Evolutionary conservation across 2,329 filamentous ascomycete species (phyloP), one percentile per base, ranked within the genome.

Genomic region (Dactylellina sp.): DNA sequence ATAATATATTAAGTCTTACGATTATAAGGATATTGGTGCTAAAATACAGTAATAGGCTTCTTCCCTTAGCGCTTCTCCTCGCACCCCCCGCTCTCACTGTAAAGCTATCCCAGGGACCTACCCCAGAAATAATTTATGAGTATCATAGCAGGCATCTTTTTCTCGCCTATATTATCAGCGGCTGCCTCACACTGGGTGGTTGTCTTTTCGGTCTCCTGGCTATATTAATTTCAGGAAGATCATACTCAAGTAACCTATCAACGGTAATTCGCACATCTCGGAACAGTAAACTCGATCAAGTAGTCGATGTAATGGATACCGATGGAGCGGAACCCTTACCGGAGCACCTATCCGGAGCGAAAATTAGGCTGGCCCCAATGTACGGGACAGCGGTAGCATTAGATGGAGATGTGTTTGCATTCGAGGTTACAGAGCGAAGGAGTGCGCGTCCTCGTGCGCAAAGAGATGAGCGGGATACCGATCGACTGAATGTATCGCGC

Each of bases 241-340:
- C 65, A 22, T 71, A 60, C 42, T 71, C 65, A 4, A 71, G 46
- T 40, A 62, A 52, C 24, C 14, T 71, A 35, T 71, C 65, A 3
- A 71, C 65, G 7, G 56, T 71, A 14, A 71, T 62, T 22, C 65
- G 65, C n/a, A 47, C 50, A 1, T 62, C 56, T 18, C 39, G 65
- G 16, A 71, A 52, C 12, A 14, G 44, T 16, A 14, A 28, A 22
- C 40, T 71, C 1, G 57, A 71, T 28, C 37, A n/a, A 22, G 16
- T 63, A 2, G 42, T 71, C 14, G 11, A 50, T 16, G 20, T 44
- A 7, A 42, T 28, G 5, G 47, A 62, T 35, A 60, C 47, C n/a
- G 52, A 46, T n/a, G 65, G 65, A 12, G 49, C 56, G 5, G 25
- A 40, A 4, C 65, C 65, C 11, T 25, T 56, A 40, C 49, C 65